phyloP scores from a whole-genome alignment of 2,329 filamentous ascomycete species.

The Phaeomoniella chlamydospora region DNA sequence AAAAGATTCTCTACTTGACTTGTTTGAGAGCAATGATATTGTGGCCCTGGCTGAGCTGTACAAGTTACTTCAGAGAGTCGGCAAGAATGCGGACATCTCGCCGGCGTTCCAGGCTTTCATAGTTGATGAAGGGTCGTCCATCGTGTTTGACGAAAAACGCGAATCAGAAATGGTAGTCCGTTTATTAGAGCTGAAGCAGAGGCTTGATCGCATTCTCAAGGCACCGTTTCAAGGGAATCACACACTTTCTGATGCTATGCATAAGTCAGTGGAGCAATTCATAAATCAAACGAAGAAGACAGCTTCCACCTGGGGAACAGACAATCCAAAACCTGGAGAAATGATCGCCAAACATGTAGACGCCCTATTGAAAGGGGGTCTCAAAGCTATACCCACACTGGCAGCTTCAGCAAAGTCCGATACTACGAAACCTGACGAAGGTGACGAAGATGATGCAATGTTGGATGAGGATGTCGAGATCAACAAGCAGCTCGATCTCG shows the following conservation, averaged over 20 bases:
- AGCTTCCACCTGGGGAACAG: slow-evolving; percentile 57
- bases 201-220: slow-evolving; percentile 62
- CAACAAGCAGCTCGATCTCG: slow-evolving; percentile 81
- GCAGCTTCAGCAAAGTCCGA: slow-evolving; percentile 42
- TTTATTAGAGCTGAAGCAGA: slow-evolving; percentile 65
- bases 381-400: slow-evolving; percentile 64
- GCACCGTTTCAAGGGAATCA: slow-evolving; percentile 65
- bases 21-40: slow-evolving; percentile 58
- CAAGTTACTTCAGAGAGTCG: slow-evolving; percentile 56
- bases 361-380: slow-evolving; percentile 68
- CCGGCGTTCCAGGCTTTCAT: slow-evolving; percentile 69
- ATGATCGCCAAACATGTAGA: slow-evolving; percentile 99
- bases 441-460: slow-evolving; percentile 46
- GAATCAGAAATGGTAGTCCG: slow-evolving; percentile 77
- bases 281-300: slow-evolving; percentile 78
- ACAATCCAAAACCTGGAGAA: slow-evolving; percentile 88
- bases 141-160: slow-evolving; percentile 67
- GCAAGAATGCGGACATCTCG: slow-evolving; percentile 55
- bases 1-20: slow-evolving; percentile 50
- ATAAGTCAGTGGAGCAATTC: slow-evolving; percentile 76
- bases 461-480: slow-evolving; percentile 86
- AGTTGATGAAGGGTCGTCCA: slow-evolving; percentile 53
- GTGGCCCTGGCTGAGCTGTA: slow-evolving; percentile 64
- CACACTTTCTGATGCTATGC: slow-evolving; percentile 60
- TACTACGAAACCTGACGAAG: slow-evolving; percentile 41